These are phyloP conservation scores for Myxozyma monticola DNA, from an alignment of 805 yeast species.

Conservation along the genomic window DNA sequence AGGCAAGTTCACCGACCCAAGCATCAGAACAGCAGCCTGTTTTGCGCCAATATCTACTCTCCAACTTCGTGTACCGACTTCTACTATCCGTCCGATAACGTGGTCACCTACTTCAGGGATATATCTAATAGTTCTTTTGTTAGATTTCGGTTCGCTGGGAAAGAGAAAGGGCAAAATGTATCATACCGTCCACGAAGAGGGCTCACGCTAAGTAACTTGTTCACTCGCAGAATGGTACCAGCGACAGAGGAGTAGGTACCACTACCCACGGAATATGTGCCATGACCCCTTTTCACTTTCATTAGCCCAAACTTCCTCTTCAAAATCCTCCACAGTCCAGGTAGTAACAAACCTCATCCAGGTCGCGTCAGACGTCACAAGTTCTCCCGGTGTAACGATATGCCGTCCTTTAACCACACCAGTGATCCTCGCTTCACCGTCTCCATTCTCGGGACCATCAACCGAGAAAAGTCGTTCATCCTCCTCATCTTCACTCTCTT, in stretches of 20 bases:
- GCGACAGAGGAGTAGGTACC: conserved; percentile 63
- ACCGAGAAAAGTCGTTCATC: conserved; percentile 18
- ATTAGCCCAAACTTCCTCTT: background rate
- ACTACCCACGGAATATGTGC: conserved; percentile 7
- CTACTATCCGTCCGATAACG: conserved; percentile 88
- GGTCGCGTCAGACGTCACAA: conserved; percentile 89
- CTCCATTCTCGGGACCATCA: conserved; percentile 4
- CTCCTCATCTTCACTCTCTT: conserved; percentile 35
- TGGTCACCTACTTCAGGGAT: conserved; percentile 97
- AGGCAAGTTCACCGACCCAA: conserved; percentile 95
- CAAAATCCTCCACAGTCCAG: background rate
- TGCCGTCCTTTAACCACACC: conserved; percentile 32
- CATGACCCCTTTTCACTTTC: conserved; percentile 9
- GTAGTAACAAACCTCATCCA: conserved; percentile 66
- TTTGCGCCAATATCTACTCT: conserved; percentile 95
- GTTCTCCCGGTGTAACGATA: conserved; percentile 91
- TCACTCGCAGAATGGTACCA: conserved; percentile 83
- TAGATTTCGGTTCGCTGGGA: no score
- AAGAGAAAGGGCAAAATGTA: no score
- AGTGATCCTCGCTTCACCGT: conserved; percentile 10
- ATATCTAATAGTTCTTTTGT: conserved; percentile 8
- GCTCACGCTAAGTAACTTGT: conserved; percentile 77
- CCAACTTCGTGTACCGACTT: conserved; percentile 94
- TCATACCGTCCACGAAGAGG: conserved; percentile 81
- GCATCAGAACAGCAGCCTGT: conserved; percentile 86